A percentile compares a stretch with the other conserved stretches of the same genome.
These are phyloP conservation scores for Cryptococcus hybrid DNA, from an alignment of 1,284 basidiomycete species.

Conservation along the genomic window DNA sequence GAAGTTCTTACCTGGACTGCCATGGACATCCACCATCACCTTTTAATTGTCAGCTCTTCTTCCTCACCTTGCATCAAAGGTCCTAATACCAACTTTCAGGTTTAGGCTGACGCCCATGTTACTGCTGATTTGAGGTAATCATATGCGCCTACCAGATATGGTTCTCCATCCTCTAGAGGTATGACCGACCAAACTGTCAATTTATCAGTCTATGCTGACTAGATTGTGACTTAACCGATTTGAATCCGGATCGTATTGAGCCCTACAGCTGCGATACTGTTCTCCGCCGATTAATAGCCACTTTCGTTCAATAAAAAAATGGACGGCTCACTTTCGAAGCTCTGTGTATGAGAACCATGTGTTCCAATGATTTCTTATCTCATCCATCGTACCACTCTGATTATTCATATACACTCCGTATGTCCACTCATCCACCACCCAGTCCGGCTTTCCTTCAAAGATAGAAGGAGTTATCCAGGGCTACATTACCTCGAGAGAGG, in stretches of 20 bases:
- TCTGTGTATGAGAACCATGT: constrained; percentile 59
- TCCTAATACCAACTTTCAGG: constrained; percentile 23
- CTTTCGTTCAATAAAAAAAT: not conserved
- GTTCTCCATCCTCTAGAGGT: constrained; percentile 35
- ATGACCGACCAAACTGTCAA: constrained; percentile 46
- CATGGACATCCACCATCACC: constrained; percentile 56
- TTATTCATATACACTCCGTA: constrained; percentile 37
- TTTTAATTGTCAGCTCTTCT: not conserved
- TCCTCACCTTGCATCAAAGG: not conserved
- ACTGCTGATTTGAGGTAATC: constrained; percentile 40
- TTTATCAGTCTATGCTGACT: not conserved
- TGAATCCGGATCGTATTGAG: constrained; percentile 48
- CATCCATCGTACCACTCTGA: constrained; percentile 25
- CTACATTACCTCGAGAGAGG: constrained; percentile 16
- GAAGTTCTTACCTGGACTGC: constrained; percentile 58
- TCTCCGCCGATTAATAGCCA: not conserved
- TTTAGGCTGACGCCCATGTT: constrained; percentile 35
- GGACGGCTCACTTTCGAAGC: constrained; percentile 66
- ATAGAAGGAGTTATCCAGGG: constrained; percentile 50
- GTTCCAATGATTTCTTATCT: constrained; percentile 41
- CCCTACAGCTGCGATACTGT: constrained; percentile 35
- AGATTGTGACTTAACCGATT: constrained; percentile 30
- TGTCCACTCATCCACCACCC: constrained; percentile 48
- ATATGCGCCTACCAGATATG: constrained; percentile 39
- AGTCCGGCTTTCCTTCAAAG: constrained; percentile 43